Base-by-base conservation (phyloP, 176 grass and related monocot genomes). In the Carex kokanica region DNA sequence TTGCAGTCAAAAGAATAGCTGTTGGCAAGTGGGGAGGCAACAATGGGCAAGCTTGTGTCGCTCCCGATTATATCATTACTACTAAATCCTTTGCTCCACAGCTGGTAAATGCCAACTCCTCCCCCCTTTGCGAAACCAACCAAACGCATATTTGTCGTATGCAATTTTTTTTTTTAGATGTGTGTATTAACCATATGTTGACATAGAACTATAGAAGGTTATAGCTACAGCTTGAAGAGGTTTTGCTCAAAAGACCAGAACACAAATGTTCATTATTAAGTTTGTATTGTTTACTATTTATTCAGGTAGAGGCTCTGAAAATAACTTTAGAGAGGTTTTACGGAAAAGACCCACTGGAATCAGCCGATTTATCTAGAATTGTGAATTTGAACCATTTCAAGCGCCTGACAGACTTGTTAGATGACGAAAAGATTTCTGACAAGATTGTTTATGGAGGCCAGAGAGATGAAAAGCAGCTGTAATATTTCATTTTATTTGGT, bases 1-100 rank as follows among this genome's bases (percentile, higher is more conserved):
- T 90, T 85, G 83, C 93, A 20, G 49, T 60, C 16, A 99, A 90
- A 84, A 89, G 97, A 87, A 83, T 99, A 58, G 89, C 78, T 38
- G 93, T 86, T n/a, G 97, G 97, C 67, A 99, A 99, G 77, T 99
- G 97, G 97, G 97, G 93, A 45, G 90, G 93, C 78, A 99, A 96
- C 68, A 93, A 87, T 70, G 97, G 97, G 53, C 97, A 99, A 88
- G 97, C 97, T 70, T 99, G 97, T 49, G 86, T 99, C 68, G 89
- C 97, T 84, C 97, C 97, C 0, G 97, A 99, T 88, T 99, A 99
- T 74, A 78, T 99, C 79, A 88, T 99, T 55, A 99, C 97, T 0
- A 93, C 97, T 0, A 96, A 89, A 89, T 91, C 91, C n/a, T 95
- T 95, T 59, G 93, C 90, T 70, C 81, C 93, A 74, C 51, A 93